Evolutionary conservation across 257 asterid species (phyloP), one percentile per base, ranked within the genome.

Genomic region (Nicotiana paniculata): DNA sequence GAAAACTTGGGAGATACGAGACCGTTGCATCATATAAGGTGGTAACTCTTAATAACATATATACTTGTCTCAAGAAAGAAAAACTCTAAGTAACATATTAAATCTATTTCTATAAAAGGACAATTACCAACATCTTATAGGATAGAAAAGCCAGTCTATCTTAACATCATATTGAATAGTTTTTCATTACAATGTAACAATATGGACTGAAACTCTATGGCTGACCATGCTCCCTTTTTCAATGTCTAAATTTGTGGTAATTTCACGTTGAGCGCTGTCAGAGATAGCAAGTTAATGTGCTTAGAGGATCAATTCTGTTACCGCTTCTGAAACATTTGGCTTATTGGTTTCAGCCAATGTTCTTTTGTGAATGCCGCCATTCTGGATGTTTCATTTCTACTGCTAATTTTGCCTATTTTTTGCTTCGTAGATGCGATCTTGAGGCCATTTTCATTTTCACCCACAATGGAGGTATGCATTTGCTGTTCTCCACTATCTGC

Each of bases 391-490:
- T 51, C 28, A n/a, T 16, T 28, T 30, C 58, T 51, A 51, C 80
- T 69, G 77, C 88, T 90, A 75, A 81, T 79, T 30, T 82, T 68
- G 62, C 63, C 79, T 79, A 35, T 53, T 43, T 66, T 82, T 80
- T 67, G 81, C 80, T 88, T 83, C 81, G 24, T 89, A 85, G 91
- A 85, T 89, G 93, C 91, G 70, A 91, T 82, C 82, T 87, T 85
- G 87, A 91, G 93, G 93, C 96, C 97, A 39, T 84, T 88, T 39
- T 85, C 94, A 68, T 92, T 92, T 82, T 96, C 99, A 67, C 97
- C 96, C 11, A 87, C 95, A n/a, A 91, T 92, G 96, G 98, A 96
- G 98, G 99, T 96, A 91, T 79, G 51, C 15, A 32, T 48, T 28
- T 39, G 64, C 77, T 12, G 74, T 24, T 77, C 74, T 62, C 37